Conservation (phyloP, 2,329 filamentous ascomycete genomes). For the Xylaria sp. region DNA sequence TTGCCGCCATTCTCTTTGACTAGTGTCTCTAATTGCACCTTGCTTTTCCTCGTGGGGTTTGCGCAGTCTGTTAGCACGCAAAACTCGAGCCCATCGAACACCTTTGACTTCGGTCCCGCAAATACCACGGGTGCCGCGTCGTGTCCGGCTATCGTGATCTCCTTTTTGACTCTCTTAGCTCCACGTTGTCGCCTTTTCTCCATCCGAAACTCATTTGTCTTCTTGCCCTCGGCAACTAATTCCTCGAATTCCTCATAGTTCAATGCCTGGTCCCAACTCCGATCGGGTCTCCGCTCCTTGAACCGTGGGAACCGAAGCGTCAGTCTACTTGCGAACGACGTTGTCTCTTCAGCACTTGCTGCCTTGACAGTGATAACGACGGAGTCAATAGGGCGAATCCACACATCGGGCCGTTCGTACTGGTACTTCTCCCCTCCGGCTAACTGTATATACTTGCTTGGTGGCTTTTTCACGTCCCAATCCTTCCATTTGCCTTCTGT, state of each 20-base stretch:
- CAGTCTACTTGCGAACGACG: slow-evolving; percentile 78
- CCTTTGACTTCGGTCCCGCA: slow-evolving; percentile 65
- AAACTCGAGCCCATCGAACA: slow-evolving; percentile 83
- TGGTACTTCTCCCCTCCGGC: slow-evolving; percentile 77
- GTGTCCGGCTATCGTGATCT: slow-evolving; percentile 78
- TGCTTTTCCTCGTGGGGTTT: slow-evolving; percentile 76
- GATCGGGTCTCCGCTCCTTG: slow-evolving; percentile 82
- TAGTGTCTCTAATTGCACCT: slow-evolving; percentile 80
- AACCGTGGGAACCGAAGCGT: slow-evolving; percentile 94
- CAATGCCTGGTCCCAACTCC: slow-evolving; percentile 82
- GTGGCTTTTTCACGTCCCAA: slow-evolving; percentile 83
- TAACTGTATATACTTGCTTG: slow-evolving; percentile 81
- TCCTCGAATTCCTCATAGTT: slow-evolving; percentile 81
- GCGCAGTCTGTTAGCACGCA: slow-evolving; percentile 83
- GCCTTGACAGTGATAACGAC: slow-evolving; percentile 91
- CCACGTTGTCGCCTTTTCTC: slow-evolving; percentile 70
- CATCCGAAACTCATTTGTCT: slow-evolving; percentile 81
- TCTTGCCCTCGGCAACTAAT: slow-evolving; percentile 76
- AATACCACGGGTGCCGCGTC: slow-evolving; percentile 61
- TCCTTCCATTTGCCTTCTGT: slow-evolving; percentile 93
- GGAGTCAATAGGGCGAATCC: slow-evolving; percentile 91
- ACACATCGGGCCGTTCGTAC: slow-evolving; percentile 84
- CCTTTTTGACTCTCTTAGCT: slow-evolving; percentile 72
- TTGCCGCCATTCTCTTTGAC: slow-evolving; percentile 86
- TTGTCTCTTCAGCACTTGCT: slow-evolving; percentile 77